Conservation (phyloP, 2,329 filamentous ascomycete genomes). For the Ophiostoma quercus region DNA sequence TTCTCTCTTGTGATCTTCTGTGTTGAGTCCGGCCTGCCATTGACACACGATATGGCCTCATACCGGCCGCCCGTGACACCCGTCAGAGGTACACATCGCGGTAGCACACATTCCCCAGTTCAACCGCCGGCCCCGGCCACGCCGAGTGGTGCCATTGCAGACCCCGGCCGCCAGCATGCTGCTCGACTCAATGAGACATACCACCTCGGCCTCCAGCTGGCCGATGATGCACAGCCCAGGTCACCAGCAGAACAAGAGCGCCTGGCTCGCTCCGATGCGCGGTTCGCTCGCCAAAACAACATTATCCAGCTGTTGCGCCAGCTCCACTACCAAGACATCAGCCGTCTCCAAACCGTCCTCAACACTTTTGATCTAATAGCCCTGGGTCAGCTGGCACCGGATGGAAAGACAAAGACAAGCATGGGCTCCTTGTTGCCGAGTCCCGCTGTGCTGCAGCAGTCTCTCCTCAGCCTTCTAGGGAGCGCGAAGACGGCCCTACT, state of each 20-base stretch:
- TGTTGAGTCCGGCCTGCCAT: not conserved
- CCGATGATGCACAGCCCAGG: constrained; percentile 24
- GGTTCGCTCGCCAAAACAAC: constrained; percentile 26
- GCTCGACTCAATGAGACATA: constrained; percentile 31
- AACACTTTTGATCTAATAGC: not conserved
- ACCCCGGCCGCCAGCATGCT: constrained; percentile 27
- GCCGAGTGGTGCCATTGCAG: not conserved
- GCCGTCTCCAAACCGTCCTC: not conserved
- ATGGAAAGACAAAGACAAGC: not conserved
- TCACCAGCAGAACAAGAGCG: constrained; percentile 27
- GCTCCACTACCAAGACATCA: constrained; percentile 25
- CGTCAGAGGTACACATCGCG: not conserved
- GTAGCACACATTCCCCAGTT: not conserved
- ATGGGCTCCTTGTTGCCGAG: not conserved
- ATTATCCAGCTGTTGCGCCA: constrained; percentile 30
- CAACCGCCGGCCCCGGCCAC: not conserved
- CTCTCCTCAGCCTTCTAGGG: constrained; percentile 29
- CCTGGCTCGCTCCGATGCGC: constrained; percentile 23
- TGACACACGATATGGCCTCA: not conserved
- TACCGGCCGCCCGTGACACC: not conserved
- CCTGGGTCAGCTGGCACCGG: not conserved
- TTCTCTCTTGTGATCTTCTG: not conserved
- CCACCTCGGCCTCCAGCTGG: constrained; percentile 30
- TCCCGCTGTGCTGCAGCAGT: constrained; percentile 28
- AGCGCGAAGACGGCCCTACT: not conserved